Base-by-base conservation (phyloP, 2,329 filamentous ascomycete genomes). In the Cordyceps tenuipes region DNA sequence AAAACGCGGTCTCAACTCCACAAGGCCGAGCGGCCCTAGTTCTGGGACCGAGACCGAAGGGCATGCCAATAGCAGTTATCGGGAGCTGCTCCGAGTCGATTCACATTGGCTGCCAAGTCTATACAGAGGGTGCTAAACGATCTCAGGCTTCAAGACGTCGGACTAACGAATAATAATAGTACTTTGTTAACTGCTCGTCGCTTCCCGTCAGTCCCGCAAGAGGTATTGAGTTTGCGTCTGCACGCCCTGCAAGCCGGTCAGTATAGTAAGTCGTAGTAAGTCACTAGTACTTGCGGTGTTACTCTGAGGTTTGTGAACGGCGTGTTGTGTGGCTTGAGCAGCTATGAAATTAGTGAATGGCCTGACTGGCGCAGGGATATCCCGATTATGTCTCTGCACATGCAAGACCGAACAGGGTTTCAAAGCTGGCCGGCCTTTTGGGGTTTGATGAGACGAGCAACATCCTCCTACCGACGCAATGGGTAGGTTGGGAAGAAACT, bases 271-370 rank as follows among this genome's bases (percentile, higher is more conserved):
- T 56, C 53, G 23, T 23, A 2, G 19, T 44, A 19, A 26, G 29
- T 56, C 53, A 56, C 53, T 29, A 26, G 53, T 56, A 56, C 53
- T 56, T 56, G 53, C 17, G 53, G 44, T 13, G 43, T 13, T 26
- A 31, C 19, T n/a, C 5, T 23, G 36, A 17, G 23, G 19, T 12
- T 26, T n/a, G 15, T 13, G 26, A 7, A 29, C 43, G n/a, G 15
- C 26, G 29, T 47, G 43, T 6, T 8, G 3, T 29, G 29, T 41
- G 55, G 44, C 55, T 57, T 19, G 23, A 26, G 13, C 15, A 15
- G 31, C 31, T 10, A 10, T 21, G 31, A 43, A 41, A 17, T 23
- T 57, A n/a, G 31, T 46, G 55, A 43, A 9, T 3, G 29, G 46
- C 13, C 19, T 57, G 41, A 36, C 51, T 43, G 51, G 17, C 26